phyloP scores from a whole-genome alignment of 176 grass and related monocot genomes.

The Musa troglodytarum region DNA sequence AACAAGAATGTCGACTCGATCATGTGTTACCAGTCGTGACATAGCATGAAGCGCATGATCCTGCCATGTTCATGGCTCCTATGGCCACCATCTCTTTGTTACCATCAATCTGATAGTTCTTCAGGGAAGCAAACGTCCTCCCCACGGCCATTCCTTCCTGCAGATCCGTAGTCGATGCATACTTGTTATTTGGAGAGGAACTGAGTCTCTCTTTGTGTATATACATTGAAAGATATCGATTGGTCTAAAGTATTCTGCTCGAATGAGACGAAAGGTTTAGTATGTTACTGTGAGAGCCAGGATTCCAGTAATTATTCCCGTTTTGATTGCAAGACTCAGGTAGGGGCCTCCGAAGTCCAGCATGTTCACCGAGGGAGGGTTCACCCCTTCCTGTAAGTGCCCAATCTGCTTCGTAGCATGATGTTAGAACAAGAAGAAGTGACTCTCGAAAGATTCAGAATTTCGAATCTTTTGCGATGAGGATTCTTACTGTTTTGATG shows the following conservation, averaged over 20 bases:
- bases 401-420: slow-evolving; percentile 50
- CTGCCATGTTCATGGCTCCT: slow-evolving; percentile 92
- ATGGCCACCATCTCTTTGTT: slow-evolving; percentile 99
- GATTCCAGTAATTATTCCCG: slow-evolving; percentile 85
- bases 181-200: no score
- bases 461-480: not conserved
- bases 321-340: slow-evolving; percentile 66
- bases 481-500: slow-evolving; percentile 61
- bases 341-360: slow-evolving; percentile 66
- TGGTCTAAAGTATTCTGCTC: no score
- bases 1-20: not conserved
- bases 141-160: slow-evolving; percentile 94
- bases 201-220: no score
- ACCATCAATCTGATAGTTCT: slow-evolving; percentile 97
- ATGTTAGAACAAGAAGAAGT: not conserved
- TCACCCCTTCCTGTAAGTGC: slow-evolving; percentile 61
- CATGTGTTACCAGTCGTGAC: slow-evolving; percentile 52
- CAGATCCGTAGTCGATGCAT: not conserved
- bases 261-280: slow-evolving; percentile 1
- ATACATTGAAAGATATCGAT: not conserved
- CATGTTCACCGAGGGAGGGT: slow-evolving; percentile 89
- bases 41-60: slow-evolving; percentile 85
- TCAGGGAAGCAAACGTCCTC: slow-evolving; percentile 85
- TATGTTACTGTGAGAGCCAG: slow-evolving; percentile 67
- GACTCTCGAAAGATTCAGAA: no score